Evolutionary conservation across 352 stramenopile species (phyloP), one percentile per base, ranked within the genome.

Genomic region (Globisporangium nunn): DNA sequence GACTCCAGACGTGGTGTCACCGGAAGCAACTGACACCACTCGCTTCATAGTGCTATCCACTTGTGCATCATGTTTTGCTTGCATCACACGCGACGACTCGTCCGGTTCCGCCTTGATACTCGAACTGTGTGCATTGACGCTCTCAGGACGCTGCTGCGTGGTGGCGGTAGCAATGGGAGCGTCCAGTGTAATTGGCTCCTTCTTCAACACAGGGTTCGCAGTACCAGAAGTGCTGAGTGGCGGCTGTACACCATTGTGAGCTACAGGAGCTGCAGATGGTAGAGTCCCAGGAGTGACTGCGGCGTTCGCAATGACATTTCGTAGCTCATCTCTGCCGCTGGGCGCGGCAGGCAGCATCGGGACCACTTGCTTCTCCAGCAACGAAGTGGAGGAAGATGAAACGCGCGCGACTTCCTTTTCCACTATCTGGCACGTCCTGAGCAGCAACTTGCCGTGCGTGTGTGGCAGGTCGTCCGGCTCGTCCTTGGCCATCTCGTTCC

Each of bases 401-500:
- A 29, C 50, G 12, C 4, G 15, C 11, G 54, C 50, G 6, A 72
- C 33, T 5, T 66, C 55, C 14, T 62, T 62, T 54, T 75, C 59
- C 23, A 74, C 50, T 12, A 78, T 58, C 8, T 61, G 52, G 28
- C 67, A 81, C 7, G 79, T 86, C 45, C 63, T 62, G 23, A 90
- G 52, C 15, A 63, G 68, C 33, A 87, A 5, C 14, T 61, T 61
- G 12, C 78, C 73, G 45, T 91, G 81, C 1, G 61, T 58, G 58
- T 91, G 81, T 4, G 81, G 75, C 54, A 85, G 46, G 54, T 80
- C 71, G 5, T 76, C 61, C 0, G 70, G 62, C 43, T 88, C 76
- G 12, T 78, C 67, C 49, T 85, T 87, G 40, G 67, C 66, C 74
- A 91, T 88, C 15, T 87, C 74, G 62, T 89, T 91, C 67, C 76